phyloP scores from a whole-genome alignment of 1,139 yeast genomes.

The Entelexis paramagnoliae region DNA sequence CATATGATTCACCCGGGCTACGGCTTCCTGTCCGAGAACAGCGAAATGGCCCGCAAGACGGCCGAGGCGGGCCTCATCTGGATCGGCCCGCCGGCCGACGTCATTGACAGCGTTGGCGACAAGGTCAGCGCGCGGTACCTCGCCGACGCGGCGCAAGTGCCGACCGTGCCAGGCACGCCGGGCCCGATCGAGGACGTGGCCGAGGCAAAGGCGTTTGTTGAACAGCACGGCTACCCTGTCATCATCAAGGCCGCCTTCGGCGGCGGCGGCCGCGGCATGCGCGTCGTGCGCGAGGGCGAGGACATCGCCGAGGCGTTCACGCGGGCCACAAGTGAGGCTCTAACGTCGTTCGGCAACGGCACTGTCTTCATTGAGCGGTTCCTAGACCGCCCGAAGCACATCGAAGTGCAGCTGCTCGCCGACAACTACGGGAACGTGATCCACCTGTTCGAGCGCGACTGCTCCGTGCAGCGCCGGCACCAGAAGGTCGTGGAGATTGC shows the following conservation, averaged over 20 bases:
- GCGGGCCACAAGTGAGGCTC: slow-evolving; percentile 92
- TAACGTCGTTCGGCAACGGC: slow-evolving; percentile 92
- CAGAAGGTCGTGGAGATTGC: slow-evolving; percentile 99
- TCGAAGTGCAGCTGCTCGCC: slow-evolving; percentile 92
- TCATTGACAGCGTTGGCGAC: slow-evolving; percentile 96
- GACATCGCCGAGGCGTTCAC: slow-evolving; percentile 82
- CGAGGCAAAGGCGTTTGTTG: slow-evolving; percentile 72
- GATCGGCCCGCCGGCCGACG: slow-evolving; percentile 86
- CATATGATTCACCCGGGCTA: slow-evolving; percentile 99
- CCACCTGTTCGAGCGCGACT: slow-evolving; percentile 94
- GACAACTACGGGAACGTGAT: slow-evolving; percentile 91
- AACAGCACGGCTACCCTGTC: slow-evolving; percentile 82
- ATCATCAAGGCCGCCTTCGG: slow-evolving; percentile 98
- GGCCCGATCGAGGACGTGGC: slow-evolving; percentile 81
- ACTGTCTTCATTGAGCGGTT: slow-evolving; percentile 96
- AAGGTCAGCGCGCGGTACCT: slow-evolving; percentile 87
- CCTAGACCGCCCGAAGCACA: slow-evolving; percentile 91
- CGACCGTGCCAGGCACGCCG: slow-evolving; percentile 96
- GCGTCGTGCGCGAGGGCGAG: slow-evolving; percentile 96
- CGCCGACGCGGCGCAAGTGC: slow-evolving; percentile 74
- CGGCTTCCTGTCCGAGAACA: slow-evolving; percentile 89
- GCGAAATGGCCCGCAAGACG: slow-evolving; percentile 88
- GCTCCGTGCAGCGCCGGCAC: slow-evolving; percentile 98
- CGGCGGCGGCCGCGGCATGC: slow-evolving; percentile 99
- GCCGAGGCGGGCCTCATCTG: slow-evolving; percentile 86